Evolutionary conservation across 2,329 filamentous ascomycete species (phyloP).

Genomic region (Proliferodiscus dingleyae): DNA sequence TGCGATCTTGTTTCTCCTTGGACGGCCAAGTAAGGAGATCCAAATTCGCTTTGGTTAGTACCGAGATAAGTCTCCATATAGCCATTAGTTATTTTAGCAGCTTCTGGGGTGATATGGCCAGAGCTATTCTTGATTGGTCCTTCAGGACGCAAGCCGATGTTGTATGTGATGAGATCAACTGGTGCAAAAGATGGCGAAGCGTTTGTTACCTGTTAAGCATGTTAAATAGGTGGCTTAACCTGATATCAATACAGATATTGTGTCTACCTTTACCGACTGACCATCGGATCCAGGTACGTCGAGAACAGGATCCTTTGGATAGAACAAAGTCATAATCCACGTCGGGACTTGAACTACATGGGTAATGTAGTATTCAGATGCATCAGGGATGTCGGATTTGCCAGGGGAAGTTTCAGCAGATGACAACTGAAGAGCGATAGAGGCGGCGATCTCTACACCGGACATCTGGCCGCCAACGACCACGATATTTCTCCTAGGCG

Average conservation of each 20-base stretch:
- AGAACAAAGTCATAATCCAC: constrained; percentile 63
- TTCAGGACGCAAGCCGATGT: constrained; percentile 56
- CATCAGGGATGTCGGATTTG: constrained; percentile 35
- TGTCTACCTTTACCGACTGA: constrained; percentile 10
- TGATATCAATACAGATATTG: neutral
- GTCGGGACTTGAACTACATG: constrained; percentile 66
- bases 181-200: constrained; percentile 62
- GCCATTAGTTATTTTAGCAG: constrained; percentile 49
- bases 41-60: constrained; percentile 48
- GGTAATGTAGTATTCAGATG: constrained; percentile 54
- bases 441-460: constrained; percentile 70
- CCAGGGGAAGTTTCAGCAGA: constrained; percentile 52
- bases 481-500: constrained; percentile 55
- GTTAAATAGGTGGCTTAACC: constrained; percentile 19
- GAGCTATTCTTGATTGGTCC: constrained; percentile 57
- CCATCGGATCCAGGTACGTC: constrained; percentile 21
- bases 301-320: constrained; percentile 24
- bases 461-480: constrained; percentile 81
- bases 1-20: constrained; percentile 28
- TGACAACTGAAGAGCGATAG: constrained; percentile 67
- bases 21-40: constrained; percentile 30
- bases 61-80: constrained; percentile 47
- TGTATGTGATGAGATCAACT: constrained; percentile 67
- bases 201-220: constrained; percentile 29
- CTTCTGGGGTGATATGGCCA: constrained; percentile 57